A percentile compares a stretch with the other conserved stretches of the same genome.
These are phyloP conservation scores for Ustilago esculenta DNA, from an alignment of 1,284 basidiomycete genomes.

Conservation along the genomic window DNA sequence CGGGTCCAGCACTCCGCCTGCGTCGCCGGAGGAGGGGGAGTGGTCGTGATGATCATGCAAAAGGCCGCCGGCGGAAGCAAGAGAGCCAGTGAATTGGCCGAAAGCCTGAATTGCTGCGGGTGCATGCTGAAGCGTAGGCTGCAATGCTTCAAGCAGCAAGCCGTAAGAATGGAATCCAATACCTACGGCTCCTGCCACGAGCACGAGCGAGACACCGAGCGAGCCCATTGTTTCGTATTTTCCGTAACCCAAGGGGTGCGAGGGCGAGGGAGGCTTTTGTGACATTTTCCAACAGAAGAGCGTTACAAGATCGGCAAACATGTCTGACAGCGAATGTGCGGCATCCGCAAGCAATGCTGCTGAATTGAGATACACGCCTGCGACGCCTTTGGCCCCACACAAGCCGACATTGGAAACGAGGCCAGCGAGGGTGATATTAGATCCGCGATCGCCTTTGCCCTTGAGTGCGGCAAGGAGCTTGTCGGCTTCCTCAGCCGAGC, in stretches of 20 bases:
- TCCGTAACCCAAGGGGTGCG: constrained; percentile 83
- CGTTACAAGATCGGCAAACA: constrained; percentile 90
- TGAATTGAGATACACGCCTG: constrained; percentile 73
- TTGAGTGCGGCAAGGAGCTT: constrained; percentile 62
- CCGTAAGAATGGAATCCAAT: constrained; percentile 91
- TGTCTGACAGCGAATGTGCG: constrained; percentile 86
- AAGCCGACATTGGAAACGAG: constrained; percentile 85
- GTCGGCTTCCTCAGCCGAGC: constrained; percentile 65
- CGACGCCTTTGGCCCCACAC: constrained; percentile 81
- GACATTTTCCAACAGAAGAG: constrained; percentile 90
- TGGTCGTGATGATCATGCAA: constrained; percentile 73
- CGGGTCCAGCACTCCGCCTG: constrained; percentile 76
- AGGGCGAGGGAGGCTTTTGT: constrained; percentile 77
- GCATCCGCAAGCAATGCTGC: constrained; percentile 93
- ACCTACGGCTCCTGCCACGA: constrained; percentile 84
- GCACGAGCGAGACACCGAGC: constrained; percentile 80
- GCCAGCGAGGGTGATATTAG: constrained; percentile 71
- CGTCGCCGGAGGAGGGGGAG: constrained; percentile 21
- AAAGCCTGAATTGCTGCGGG: constrained; percentile 74
- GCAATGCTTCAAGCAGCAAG: constrained; percentile 77
- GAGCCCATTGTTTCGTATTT: constrained; percentile 96
- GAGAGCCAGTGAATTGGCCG: constrained; percentile 72
- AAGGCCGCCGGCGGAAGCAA: constrained; percentile 70
- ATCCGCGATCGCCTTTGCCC: constrained; percentile 61
- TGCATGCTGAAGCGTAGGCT: constrained; percentile 67